phyloP scores from a whole-genome alignment of 106 monocot genomes.

The Ottelia alismoides region DNA sequence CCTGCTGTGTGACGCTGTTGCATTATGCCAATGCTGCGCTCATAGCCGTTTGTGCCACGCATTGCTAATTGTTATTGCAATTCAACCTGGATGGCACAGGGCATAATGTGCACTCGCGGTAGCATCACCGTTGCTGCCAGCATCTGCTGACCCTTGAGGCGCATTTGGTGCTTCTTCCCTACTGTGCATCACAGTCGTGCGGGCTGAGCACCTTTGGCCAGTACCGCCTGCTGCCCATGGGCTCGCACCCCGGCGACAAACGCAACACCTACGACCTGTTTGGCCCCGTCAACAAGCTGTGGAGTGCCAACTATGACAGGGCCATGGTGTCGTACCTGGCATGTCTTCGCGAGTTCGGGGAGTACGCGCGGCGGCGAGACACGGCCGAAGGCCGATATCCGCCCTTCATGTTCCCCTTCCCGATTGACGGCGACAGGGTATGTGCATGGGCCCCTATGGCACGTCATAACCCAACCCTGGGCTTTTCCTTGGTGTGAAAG shows the following conservation, averaged over 20 bases:
- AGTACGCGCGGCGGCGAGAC: slow-evolving; percentile 54
- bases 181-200: not conserved
- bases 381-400: slow-evolving; percentile 64
- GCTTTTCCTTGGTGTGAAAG: no score
- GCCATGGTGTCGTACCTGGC: slow-evolving; percentile 76
- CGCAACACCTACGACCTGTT: slow-evolving; percentile 15
- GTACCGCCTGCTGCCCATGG: not conserved
- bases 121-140: slow-evolving; percentile 55
- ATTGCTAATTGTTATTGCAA: no score
- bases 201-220: not conserved
- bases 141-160: slow-evolving; percentile 74
- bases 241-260: not conserved
- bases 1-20: no score
- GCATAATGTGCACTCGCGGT: no score
- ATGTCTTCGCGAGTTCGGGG: slow-evolving; percentile 87
- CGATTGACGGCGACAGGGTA: no score
- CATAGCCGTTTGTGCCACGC: no score
- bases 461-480: no score
- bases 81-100: no score
- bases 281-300: slow-evolving; percentile 86
- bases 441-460: no score
- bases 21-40: no score
- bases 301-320: slow-evolving; percentile 86
- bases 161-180: no score
- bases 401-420: slow-evolving; percentile 73